phyloP scores from a whole-genome alignment of 768 basidiomycete genomes.

The Mycena vulgaris region DNA sequence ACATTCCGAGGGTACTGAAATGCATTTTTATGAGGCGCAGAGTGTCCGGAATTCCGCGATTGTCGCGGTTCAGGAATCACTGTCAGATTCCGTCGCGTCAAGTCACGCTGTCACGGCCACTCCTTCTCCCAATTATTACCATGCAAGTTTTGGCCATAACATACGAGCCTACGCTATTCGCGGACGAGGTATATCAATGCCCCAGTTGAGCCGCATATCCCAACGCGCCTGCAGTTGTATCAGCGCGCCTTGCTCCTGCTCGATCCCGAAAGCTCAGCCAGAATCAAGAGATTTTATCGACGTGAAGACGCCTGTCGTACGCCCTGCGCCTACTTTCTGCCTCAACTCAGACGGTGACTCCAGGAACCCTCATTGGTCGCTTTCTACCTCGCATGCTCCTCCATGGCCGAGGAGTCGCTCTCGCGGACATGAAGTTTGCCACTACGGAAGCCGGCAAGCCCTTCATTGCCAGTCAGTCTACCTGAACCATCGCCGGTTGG shows the following conservation, averaged over 20 bases:
- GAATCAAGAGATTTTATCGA: conserved; percentile 77
- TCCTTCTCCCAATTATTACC: not conserved
- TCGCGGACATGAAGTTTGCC: conserved; percentile 65
- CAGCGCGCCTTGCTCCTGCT: conserved; percentile 70
- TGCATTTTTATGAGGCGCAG: conserved; percentile 9
- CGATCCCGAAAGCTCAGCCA: conserved; percentile 68
- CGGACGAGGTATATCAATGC: conserved; percentile 45
- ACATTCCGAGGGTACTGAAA: conserved; percentile 88
- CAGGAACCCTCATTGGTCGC: conserved; percentile 86
- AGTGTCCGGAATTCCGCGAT: too few relatives aligned
- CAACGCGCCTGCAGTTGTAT: conserved; percentile 66
- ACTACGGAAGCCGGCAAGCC: conserved; percentile 81
- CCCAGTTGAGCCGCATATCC: conserved; percentile 29
- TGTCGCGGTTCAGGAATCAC: not conserved
- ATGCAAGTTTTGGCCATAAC: conserved; percentile 64
- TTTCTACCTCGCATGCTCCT: conserved; percentile 79
- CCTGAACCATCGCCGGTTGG: conserved; percentile 2
- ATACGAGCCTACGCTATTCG: conserved; percentile 57
- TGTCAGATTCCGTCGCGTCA: not conserved
- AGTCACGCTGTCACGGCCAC: not conserved
- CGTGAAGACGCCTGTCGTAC: conserved; percentile 85
- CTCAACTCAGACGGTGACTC: conserved; percentile 21
- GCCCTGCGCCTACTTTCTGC: conserved; percentile 38
- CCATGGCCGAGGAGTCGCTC: conserved; percentile 67
- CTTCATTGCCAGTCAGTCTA: conserved; percentile 69